Percentiles rank a stretch among this genome's conserved stretches.
Evolutionary conservation across 139 green algal genomes (phyloP).

Genomic region (Zygnema cylindricum): DNA sequence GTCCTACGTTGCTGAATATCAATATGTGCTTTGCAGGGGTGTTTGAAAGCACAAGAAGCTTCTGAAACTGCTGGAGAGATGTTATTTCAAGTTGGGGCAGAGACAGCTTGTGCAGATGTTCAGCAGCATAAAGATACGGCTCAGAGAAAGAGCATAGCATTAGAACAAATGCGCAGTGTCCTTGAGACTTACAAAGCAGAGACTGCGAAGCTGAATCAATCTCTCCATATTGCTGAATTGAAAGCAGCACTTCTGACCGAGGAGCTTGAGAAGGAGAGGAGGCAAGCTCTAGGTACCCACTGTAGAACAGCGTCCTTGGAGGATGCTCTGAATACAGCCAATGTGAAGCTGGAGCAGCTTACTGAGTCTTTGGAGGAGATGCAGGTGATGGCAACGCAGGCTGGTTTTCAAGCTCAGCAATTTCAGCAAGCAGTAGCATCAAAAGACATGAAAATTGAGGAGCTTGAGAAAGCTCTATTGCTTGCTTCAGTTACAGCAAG

Average conservation of each 20-base stretch:
- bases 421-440: background rate
- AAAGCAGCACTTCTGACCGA: background rate
- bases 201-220: background rate
- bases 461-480: background rate
- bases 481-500: no score
- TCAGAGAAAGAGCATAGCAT: background rate
- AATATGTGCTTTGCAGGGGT: background rate
- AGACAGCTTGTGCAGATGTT: background rate
- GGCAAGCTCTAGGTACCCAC: background rate
- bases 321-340: background rate
- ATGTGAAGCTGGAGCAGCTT: background rate
- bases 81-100: background rate
- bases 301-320: background rate
- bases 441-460: background rate
- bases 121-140: background rate
- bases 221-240: background rate
- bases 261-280: background rate
- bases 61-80: background rate
- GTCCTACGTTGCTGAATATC: background rate
- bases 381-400: no score
- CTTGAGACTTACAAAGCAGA: background rate
- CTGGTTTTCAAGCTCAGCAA: background rate
- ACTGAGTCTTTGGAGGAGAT: background rate
- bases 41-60: background rate
- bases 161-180: background rate